These are phyloP conservation scores for Cryptococcus sp. DNA, from an alignment of 1,284 basidiomycete species.

Conservation along the genomic window DNA sequence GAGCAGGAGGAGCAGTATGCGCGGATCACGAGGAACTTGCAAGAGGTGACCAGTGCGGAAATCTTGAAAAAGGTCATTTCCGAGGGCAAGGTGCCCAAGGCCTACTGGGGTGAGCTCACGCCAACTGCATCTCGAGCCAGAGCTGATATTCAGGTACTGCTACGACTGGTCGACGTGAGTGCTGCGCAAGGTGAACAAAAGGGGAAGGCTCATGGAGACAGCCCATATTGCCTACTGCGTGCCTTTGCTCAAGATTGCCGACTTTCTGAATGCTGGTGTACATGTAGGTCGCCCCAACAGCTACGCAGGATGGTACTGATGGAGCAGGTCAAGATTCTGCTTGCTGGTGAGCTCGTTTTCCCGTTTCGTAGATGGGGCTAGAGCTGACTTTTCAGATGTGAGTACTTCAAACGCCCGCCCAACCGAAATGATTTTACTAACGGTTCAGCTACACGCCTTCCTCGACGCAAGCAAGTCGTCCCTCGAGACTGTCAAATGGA, in stretches of 20 bases:
- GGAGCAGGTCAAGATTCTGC: constrained; percentile 70
- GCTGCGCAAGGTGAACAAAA: neutral
- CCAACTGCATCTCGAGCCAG: no score
- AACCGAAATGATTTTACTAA: neutral
- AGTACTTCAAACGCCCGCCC: neutral
- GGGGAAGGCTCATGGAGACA: constrained; percentile 41
- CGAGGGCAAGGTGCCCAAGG: constrained; percentile 69
- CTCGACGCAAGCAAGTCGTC: constrained; percentile 97
- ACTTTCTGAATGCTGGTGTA: constrained; percentile 88
- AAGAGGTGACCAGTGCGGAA: constrained; percentile 85
- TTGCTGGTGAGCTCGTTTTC: constrained; percentile 62
- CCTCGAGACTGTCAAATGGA: constrained; percentile 81
- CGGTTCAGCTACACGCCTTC: constrained; percentile 85
- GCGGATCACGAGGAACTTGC: constrained; percentile 77
- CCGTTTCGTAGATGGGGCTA: neutral
- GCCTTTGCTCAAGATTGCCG: constrained; percentile 89
- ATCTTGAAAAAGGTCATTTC: constrained; percentile 73
- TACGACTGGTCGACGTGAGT: constrained; percentile 85
- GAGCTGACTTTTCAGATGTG: constrained; percentile 5
- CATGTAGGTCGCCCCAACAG: constrained; percentile 50
- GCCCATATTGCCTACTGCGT: constrained; percentile 98
- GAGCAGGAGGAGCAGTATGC: constrained; percentile 62
- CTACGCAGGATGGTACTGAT: neutral
- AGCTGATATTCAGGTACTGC: constrained; percentile 65
- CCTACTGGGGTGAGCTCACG: constrained; percentile 71